phyloP scores from a whole-genome alignment of 2,329 filamentous ascomycete genomes.

The Trichoderma semiorbis region DNA sequence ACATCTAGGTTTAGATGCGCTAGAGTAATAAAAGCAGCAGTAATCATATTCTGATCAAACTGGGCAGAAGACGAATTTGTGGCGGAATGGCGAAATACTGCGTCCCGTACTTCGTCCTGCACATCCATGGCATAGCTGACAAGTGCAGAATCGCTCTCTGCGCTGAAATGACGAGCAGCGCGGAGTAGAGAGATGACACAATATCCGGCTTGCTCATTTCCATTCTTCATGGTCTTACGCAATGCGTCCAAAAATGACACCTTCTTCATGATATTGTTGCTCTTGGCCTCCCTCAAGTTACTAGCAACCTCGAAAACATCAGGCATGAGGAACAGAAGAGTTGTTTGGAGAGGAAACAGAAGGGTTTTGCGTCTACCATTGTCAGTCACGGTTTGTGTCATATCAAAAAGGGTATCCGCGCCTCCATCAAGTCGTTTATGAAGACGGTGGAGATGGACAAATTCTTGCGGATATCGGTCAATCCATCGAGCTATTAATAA shows the following conservation, averaged over 20 bases:
- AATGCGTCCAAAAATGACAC: conserved; percentile 62
- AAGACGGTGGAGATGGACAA: conserved; percentile 58
- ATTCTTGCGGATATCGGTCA: conserved; percentile 61
- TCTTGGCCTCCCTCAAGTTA: conserved; percentile 62
- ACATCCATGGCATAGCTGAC: conserved; percentile 67
- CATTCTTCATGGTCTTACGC: conserved; percentile 60
- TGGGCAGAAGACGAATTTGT: conserved; percentile 38
- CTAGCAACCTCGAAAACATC: conserved; percentile 69
- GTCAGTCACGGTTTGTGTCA: conserved; percentile 61
- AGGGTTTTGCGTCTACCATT: conserved; percentile 52
- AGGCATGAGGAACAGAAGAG: conserved; percentile 60
- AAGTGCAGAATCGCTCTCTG: conserved; percentile 60
- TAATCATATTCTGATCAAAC: conserved; percentile 63
- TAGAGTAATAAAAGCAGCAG: conserved; percentile 63
- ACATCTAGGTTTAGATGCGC: conserved; percentile 59
- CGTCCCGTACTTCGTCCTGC: conserved; percentile 64
- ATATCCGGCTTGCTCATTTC: conserved; percentile 64
- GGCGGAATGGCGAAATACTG: conserved; percentile 56
- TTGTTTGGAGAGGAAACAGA: conserved; percentile 61
- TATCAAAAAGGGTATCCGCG: conserved; percentile 66
- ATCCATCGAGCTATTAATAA: conserved; percentile 64
- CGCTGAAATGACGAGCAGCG: conserved; percentile 60
- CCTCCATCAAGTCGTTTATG: conserved; percentile 62
- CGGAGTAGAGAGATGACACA: conserved; percentile 61
- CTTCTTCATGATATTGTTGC: conserved; percentile 61